phyloP scores from a whole-genome alignment of 345 rosid genomes.

The Eucalyptus virginea region DNA sequence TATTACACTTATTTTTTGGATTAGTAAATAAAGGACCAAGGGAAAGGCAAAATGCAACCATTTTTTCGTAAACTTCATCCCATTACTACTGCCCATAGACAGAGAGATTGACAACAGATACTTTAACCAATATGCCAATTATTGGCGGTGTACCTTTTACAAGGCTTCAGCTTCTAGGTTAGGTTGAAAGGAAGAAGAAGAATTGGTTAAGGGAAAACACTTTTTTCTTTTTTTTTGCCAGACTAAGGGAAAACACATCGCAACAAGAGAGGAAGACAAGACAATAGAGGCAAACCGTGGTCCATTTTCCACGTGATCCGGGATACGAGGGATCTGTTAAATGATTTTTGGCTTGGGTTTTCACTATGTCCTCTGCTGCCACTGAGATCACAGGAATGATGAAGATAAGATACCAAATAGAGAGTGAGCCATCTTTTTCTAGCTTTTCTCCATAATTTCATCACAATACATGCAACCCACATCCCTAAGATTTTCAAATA shows the following conservation, averaged over 20 bases:
- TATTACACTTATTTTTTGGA: neutral
- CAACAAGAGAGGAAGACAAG: neutral
- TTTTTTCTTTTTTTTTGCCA: neutral
- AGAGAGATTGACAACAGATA: neutral
- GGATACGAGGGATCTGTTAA: neutral
- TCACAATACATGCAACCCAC: neutral
- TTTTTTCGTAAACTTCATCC: neutral
- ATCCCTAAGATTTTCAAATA: neutral
- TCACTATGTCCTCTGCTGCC: neutral
- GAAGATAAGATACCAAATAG: neutral
- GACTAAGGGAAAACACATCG: neutral
- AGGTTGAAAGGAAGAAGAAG: neutral
- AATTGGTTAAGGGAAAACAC: neutral
- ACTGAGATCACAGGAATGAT: neutral
- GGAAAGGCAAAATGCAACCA: neutral
- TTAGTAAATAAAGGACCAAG: neutral
- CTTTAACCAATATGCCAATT: neutral
- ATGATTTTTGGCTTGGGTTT: neutral
- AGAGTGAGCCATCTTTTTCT: neutral
- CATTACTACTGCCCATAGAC: neutral
- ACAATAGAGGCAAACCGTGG: neutral
- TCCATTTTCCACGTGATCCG: neutral
- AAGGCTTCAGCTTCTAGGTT: neutral
- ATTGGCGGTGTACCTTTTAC: neutral
- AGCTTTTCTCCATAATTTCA: neutral